Percentiles rank a stretch among this genome's conserved stretches.
Conservation (phyloP, 2,329 filamentous ascomycete genomes). For the Phaeosphaeriaceae sp. region DNA sequence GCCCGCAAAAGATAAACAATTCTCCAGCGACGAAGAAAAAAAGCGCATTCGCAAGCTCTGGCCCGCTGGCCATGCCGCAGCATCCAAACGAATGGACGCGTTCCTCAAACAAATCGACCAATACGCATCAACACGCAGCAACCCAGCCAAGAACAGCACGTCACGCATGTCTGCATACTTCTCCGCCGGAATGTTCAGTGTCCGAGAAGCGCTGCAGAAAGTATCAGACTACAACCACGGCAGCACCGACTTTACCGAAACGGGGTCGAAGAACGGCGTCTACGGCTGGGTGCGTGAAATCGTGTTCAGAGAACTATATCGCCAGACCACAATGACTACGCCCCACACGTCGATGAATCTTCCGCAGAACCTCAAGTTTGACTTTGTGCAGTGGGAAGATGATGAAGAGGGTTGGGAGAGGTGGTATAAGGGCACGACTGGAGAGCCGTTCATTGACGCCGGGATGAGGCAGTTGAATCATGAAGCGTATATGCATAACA, state of each 20-base stretch:
- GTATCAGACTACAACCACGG: constrained; percentile 52
- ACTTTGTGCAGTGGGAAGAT: constrained; percentile 59
- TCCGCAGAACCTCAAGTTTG: constrained; percentile 60
- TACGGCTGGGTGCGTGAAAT: constrained; percentile 59
- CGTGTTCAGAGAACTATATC: constrained; percentile 60
- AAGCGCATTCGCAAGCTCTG: constrained; percentile 53
- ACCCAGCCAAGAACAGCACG: constrained; percentile 52
- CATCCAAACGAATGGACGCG: constrained; percentile 48
- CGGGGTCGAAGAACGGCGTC: constrained; percentile 46
- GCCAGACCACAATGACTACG: constrained; percentile 55
- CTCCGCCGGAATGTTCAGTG: constrained; percentile 53
- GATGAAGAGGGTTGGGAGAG: constrained; percentile 50
- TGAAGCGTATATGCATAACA: constrained; percentile 62
- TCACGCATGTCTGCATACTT: constrained; percentile 55
- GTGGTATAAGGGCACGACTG: constrained; percentile 39
- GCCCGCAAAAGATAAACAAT: constrained; percentile 51
- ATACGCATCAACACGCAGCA: constrained; percentile 52
- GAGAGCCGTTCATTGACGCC: constrained; percentile 59
- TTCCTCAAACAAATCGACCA: constrained; percentile 52
- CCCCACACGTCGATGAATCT: constrained; percentile 60
- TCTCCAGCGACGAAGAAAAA: constrained; percentile 46
- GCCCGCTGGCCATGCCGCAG: constrained; percentile 55
- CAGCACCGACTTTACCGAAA: constrained; percentile 53
- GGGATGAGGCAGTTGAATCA: constrained; percentile 59
- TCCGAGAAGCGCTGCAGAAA: constrained; percentile 54